Base-by-base conservation (phyloP, 495 filamentous ascomycete species). In the Penicillium macrosclerotiorum region DNA sequence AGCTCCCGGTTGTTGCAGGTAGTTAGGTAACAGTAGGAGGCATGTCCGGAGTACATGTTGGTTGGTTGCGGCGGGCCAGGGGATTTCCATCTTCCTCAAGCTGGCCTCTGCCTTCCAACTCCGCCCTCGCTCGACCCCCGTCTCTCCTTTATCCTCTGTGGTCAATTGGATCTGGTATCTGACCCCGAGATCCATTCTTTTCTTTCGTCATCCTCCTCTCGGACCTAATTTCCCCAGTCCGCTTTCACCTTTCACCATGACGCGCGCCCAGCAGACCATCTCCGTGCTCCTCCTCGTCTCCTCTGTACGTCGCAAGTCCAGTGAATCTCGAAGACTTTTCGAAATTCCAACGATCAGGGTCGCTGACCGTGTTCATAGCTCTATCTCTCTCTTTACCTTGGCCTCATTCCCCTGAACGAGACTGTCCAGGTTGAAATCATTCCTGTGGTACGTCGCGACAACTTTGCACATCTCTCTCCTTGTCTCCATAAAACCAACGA, bases 261-360 rank as follows among this genome's bases (percentile, higher is more conserved):
- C 93, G 51, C 88, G 89, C 67, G 93, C 93, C 17, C 88, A 91
- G 62, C 91, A 98, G 67, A 90, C 86, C 51, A 81, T 96, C 63
- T 95, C 90, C 31, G 73, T 94, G 47, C 81, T 81, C 53, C 82
- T 96, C 55, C 81, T 96, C 45, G 75, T 92, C 62, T 88, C 86
- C 64, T 96, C 92, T 18, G 92, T 97, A 78, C 37, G 75, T 44
- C 36, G 42, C 66, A 31, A 18, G 22, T 13, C 37, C 23, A 18
- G 8, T 4, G 18, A 12, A 19, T 8, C 12, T 18, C n/a, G n/a
- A n/a, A n/a, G n/a, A n/a, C n/a, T n/a, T n/a, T 12, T 9, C 25
- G 42, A 32, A 23, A 14, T 23, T 29, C 18, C 14, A 3, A 16
- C n/a, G 23, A 24, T 8, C 18, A 23, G 8, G n/a, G n/a, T 24